A percentile compares a stretch with the other conserved stretches of the same genome.
Conservation (phyloP, 2,329 filamentous ascomycete genomes). For the Phialophora verrucosa region DNA sequence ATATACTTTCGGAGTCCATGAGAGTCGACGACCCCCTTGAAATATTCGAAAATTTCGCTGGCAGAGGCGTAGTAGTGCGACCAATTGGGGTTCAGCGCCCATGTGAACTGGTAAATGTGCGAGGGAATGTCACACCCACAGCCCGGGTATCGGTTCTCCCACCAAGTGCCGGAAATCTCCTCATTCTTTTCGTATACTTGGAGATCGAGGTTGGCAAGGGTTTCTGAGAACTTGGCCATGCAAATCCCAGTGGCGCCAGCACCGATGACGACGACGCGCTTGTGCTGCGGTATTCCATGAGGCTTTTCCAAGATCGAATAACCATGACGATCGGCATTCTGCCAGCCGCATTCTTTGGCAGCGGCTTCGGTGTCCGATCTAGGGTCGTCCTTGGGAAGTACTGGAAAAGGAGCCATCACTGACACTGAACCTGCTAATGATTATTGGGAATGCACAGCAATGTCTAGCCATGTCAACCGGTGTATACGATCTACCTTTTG, state of each 20-base stretch:
- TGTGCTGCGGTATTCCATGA: constrained; percentile 11
- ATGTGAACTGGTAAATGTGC: constrained; percentile 31
- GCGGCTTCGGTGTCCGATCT: too few relatives aligned
- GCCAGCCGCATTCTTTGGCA: too few relatives aligned
- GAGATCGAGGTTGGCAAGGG: constrained; percentile 38
- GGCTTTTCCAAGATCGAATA: constrained; percentile 13
- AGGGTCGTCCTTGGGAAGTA: too few relatives aligned
- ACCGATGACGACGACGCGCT: constrained; percentile 35
- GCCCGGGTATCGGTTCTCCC: constrained; percentile 49
- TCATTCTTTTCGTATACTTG: constrained; percentile 38
- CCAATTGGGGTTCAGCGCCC: constrained; percentile 38
- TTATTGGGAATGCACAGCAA: too few relatives aligned
- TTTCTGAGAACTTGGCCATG: constrained; percentile 44
- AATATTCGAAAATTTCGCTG: constrained; percentile 42
- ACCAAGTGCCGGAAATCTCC: constrained; percentile 50
- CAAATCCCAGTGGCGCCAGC: constrained; percentile 30
- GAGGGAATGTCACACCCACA: constrained; percentile 31
- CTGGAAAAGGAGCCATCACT: too few relatives aligned
- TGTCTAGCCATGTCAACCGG: too few relatives aligned
- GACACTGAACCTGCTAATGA: too few relatives aligned
- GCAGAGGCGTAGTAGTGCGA: constrained; percentile 37
- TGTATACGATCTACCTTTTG: too few relatives aligned
- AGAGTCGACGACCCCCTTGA: constrained; percentile 37
- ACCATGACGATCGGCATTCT: neutral
- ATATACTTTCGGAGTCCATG: constrained; percentile 25